Evolutionary conservation across 2,329 filamentous ascomycete species (phyloP), one percentile per base, ranked within the genome.

Genomic region (Mycogone perniciosa): DNA sequence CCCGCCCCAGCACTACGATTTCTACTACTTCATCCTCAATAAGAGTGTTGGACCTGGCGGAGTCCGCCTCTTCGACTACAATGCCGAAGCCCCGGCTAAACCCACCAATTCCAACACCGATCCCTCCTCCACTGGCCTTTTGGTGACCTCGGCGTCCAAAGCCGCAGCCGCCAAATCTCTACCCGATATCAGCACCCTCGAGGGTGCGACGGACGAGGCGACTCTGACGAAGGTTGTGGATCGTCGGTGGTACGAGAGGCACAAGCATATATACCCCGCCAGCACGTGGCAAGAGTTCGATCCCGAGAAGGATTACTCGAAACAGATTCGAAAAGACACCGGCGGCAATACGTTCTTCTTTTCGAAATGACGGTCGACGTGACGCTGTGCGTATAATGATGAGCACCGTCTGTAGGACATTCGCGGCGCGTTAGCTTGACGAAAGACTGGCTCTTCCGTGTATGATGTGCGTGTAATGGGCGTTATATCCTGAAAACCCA

Each of bases 251-350:
- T 99, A 96, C 67, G 90, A 96, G 73, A 82, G 85, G 63, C 96
- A 97, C 67, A 99, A 97, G 71, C 93, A 99, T 68, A 97, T 99
- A 52, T 99, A 92, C 66, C 93, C 93, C 0, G 92, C 92, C 20
- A 97, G 89, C 65, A 80, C 92, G 43, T 99, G 93, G 93, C 89
- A 91, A 60, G 88, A 95, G 56, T 99, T 95, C 66, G 91, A 96
- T 58, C 86, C 90, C 0, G 88, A 89, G 54, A 88, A 87, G 68
- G 88, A 96, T 61, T 95, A 95, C 71, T 79, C 82, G 62, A 79
- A 76, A 57, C 82, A 88, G 59, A 80, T 91, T 37, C 81, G 88
- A 60, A 87, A 89, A 62, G 93, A 99, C 70, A 80, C 80, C 9
- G 85, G 89, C 50, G 93, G 93, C 9, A 99, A 99, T 69, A 83